Percentiles rank a stretch among this genome's conserved stretches.
Conservation (phyloP, 2,329 filamentous ascomycete genomes). For the Apiospora aurea region DNA sequence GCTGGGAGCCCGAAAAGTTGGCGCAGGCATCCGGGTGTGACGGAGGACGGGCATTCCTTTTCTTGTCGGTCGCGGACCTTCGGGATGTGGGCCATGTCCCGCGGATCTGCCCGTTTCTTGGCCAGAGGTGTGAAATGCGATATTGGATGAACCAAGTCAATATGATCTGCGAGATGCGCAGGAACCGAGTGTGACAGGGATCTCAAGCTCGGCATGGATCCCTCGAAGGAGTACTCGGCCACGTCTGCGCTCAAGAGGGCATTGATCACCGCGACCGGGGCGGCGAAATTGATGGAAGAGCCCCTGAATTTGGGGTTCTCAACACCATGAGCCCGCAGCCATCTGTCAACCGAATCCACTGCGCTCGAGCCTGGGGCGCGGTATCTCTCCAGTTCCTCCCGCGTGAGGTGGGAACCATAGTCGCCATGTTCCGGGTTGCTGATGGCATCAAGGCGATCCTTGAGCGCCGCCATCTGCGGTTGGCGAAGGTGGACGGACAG, state of each 20-base stretch:
- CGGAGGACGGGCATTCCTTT: conserved; percentile 34
- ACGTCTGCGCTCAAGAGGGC: conserved; percentile 51
- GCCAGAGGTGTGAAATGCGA: conserved; percentile 56
- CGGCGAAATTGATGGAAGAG: conserved; percentile 52
- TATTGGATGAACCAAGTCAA: conserved; percentile 57
- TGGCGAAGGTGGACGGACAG: conserved; percentile 42
- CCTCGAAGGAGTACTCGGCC: conserved; percentile 50
- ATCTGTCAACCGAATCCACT: conserved; percentile 47
- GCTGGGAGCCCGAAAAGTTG: conserved; percentile 38
- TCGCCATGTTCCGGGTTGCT: conserved; percentile 34
- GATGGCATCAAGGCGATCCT: conserved; percentile 36
- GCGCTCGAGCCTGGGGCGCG: conserved; percentile 45
- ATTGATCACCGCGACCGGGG: conserved; percentile 49
- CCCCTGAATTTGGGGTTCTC: conserved; percentile 41
- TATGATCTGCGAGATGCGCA: conserved; percentile 43
- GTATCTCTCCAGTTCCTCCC: conserved; percentile 45
- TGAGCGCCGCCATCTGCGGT: conserved; percentile 40
- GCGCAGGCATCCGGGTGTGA: conserved; percentile 31
- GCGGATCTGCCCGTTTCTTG: background rate
- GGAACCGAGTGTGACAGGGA: conserved; percentile 55
- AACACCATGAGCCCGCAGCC: conserved; percentile 51
- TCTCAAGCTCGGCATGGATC: conserved; percentile 48
- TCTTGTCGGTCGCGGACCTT: conserved; percentile 30
- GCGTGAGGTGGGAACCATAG: conserved; percentile 43
- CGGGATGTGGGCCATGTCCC: too few relatives aligned